These are phyloP conservation scores for Phaeosphaeria sp. DNA, from an alignment of 2,329 filamentous ascomycete genomes.

Conservation along the genomic window DNA sequence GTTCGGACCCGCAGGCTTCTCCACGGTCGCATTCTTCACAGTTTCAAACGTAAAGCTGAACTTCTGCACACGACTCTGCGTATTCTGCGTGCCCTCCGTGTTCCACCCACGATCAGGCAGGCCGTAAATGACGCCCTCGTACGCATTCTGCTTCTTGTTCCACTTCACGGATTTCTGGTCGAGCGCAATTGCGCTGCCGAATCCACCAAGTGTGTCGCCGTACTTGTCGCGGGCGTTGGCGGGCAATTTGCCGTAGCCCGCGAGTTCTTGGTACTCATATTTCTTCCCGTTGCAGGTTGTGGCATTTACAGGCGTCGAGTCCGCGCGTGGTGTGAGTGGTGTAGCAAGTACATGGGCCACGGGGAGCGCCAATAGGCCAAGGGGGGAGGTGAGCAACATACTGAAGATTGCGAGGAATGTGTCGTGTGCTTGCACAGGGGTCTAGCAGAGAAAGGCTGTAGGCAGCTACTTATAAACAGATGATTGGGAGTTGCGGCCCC, in stretches of 20 bases:
- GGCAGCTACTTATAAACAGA: neutral
- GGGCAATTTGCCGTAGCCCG: constrained; percentile 69
- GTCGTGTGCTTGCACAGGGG: constrained; percentile 21
- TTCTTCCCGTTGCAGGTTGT: constrained; percentile 65
- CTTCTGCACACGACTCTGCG: constrained; percentile 71
- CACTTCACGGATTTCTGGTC: constrained; percentile 60
- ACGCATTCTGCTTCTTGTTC: constrained; percentile 58
- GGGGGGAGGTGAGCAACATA: constrained; percentile 26
- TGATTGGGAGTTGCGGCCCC: neutral
- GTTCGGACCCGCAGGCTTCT: constrained; percentile 64
- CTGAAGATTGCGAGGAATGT: constrained; percentile 7
- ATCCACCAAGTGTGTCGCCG: constrained; percentile 71
- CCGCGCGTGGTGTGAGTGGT: constrained; percentile 12
- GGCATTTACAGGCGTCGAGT: constrained; percentile 23
- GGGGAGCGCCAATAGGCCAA: constrained; percentile 26
- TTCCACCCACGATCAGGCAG: constrained; percentile 77
- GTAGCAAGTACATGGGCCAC: constrained; percentile 22
- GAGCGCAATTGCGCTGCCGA: constrained; percentile 71
- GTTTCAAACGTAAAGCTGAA: constrained; percentile 67
- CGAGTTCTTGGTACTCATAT: constrained; percentile 71
- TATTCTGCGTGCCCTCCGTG: constrained; percentile 72
- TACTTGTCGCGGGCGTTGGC: constrained; percentile 68
- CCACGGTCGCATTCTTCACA: constrained; percentile 57
- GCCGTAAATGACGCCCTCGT: constrained; percentile 67
- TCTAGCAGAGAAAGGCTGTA: neutral